Base-by-base conservation (phyloP, 495 filamentous ascomycete genomes). In the Penicillium simplicissimum region DNA sequence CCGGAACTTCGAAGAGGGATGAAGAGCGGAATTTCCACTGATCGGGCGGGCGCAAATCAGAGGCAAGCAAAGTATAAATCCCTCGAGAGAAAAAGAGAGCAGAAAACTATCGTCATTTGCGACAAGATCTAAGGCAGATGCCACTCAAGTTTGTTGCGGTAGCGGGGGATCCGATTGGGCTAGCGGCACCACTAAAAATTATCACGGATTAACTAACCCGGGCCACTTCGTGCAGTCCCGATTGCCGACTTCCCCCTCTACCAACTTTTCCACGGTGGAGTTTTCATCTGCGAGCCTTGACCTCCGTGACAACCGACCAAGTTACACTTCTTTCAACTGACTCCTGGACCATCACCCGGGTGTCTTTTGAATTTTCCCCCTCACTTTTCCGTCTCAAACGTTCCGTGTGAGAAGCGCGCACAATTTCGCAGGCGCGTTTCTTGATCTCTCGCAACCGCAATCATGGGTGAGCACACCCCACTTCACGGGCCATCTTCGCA, bases 401-500 rank as follows among this genome's bases (percentile, higher is more conserved):
- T 60, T 66, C 64, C 60, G 58, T 65, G 67, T 64, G 67, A 66
- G 71, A 79, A 74, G 71, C 78, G 79, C 78, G 78, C 79, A 79
- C 73, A 78, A 71, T 61, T 66, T 63, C 63, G 67, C 67, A 71
- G 64, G 79, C 79, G 79, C 79, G 76, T 79, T 81, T 76, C 79
- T 64, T 65, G 52, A 63, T 57, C 62, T 64, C 64, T 63, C 65
- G 65, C 57, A 74, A 78, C 84, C 88, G 86, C 88, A 92, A 93
- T 88, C 87, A 96, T 96, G 91, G 88, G 91, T 95, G 81, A 76
- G 89, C 81, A 67, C 62, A 62, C 57, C 67, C 65, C 63, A 58
- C 71, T 58, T 48, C 61, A 45, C 21, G n/a, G 38, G 17, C 23
- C 52, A 48, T 28, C 4, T 21, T 57, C 4, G 19, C 14, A 9